A percentile compares a stretch with the other conserved stretches of the same genome.
Conservation (phyloP, 1,139 yeast species). For the Scheffersomyces insectosa region DNA sequence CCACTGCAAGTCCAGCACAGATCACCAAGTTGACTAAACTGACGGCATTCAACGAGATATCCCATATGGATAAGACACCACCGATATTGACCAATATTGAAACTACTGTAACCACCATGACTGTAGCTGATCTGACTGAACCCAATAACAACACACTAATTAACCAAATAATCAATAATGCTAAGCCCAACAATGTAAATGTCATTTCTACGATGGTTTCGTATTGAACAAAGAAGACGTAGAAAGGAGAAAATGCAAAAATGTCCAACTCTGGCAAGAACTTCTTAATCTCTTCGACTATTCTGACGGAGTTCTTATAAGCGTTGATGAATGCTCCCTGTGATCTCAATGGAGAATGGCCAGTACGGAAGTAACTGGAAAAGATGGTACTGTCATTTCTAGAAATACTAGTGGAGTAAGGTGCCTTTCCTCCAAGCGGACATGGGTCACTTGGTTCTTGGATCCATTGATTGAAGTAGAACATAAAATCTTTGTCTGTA, state of each 20-base stretch:
- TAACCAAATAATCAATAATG: slow-evolving; percentile 55
- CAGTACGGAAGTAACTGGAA: slow-evolving; percentile 72
- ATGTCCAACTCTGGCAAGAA: slow-evolving; percentile 48
- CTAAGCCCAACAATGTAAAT: slow-evolving; percentile 53
- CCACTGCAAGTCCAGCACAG: slow-evolving; percentile 90
- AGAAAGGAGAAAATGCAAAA: slow-evolving; percentile 91
- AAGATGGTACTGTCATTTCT: slow-evolving; percentile 40
- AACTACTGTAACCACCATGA: slow-evolving; percentile 58
- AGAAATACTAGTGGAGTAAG: slow-evolving; percentile 67
- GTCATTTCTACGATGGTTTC: slow-evolving; percentile 61
- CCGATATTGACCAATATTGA: slow-evolving; percentile 73
- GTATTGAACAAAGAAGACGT: slow-evolving; percentile 90
- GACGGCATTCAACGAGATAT: slow-evolving; percentile 82
- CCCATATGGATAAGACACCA: slow-evolving; percentile 76
- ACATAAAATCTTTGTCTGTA: slow-evolving; percentile 69
- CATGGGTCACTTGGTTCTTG: slow-evolving; percentile 85
- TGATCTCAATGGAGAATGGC: slow-evolving; percentile 80
- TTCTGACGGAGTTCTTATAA: slow-evolving; percentile 69
- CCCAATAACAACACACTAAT: slow-evolving; percentile 65
- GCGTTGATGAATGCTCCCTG: slow-evolving; percentile 85
- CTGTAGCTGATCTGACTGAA: slow-evolving; percentile 58
- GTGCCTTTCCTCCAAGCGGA: slow-evolving; percentile 95
- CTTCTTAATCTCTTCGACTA: slow-evolving; percentile 57
- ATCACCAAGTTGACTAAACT: slow-evolving; percentile 85
- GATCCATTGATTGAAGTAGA: slow-evolving; percentile 79